phyloP scores from a whole-genome alignment of 2,329 filamentous ascomycete species.

The Tympanopsis confertula region DNA sequence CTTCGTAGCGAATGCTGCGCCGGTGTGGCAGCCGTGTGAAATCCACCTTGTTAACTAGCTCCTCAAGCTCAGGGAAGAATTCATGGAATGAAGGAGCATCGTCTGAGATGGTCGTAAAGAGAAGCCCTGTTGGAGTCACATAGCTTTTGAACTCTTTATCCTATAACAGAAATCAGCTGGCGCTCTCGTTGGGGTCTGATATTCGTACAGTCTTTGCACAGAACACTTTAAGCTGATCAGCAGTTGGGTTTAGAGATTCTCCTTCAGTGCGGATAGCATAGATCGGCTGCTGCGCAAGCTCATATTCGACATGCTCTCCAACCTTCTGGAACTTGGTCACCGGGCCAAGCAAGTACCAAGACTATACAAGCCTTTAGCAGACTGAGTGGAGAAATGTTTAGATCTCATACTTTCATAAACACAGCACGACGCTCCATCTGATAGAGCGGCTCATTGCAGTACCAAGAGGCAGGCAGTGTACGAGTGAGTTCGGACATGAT shows the following conservation, averaged over 20 bases:
- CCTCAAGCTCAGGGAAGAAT: slow-evolving; percentile 38
- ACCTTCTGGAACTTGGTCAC: neutral
- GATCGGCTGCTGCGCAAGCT: neutral
- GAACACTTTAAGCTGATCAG: neutral
- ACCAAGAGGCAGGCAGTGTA: neutral
- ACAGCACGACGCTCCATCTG: neutral
- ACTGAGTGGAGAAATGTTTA: neutral
- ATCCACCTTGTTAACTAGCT: slow-evolving; percentile 32
- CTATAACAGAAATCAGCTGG: neutral
- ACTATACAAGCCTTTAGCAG: neutral
- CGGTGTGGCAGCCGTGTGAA: slow-evolving; percentile 39
- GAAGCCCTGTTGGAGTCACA: slow-evolving; percentile 35
- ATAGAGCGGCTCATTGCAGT: neutral
- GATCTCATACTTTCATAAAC: neutral
- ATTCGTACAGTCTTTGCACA: neutral
- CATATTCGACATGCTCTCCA: neutral
- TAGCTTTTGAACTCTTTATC: neutral
- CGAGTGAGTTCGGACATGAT: neutral
- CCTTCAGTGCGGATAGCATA: neutral
- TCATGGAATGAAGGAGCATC: slow-evolving; percentile 34
- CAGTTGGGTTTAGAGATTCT: neutral
- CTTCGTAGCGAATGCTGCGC: slow-evolving; percentile 39
- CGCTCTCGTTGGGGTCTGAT: neutral
- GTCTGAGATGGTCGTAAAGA: slow-evolving; percentile 37
- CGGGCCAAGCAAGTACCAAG: neutral